Percentiles rank a stretch among this genome's conserved stretches.
Evolutionary conservation across 169 alveolate genomes (phyloP).

Genomic region (Cyclospora cayetanensis): DNA sequence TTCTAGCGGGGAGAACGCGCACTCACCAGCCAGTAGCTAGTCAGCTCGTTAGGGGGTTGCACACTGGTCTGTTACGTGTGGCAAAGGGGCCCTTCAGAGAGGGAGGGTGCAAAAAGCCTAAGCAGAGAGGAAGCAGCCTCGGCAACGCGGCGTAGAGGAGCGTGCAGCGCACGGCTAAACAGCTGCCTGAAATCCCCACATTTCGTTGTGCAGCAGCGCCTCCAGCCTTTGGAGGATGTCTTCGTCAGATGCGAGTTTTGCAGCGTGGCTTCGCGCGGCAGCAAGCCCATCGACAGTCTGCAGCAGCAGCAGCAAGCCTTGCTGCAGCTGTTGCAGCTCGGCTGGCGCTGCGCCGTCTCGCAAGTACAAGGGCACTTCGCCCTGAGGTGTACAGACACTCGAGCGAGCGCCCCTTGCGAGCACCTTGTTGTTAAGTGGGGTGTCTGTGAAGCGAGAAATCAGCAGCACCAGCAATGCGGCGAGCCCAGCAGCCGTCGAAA

Average conservation of each 20-base stretch:
- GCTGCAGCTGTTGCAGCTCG: conserved; percentile 53
- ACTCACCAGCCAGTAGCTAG: too few relatives aligned
- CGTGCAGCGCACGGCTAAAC: neutral
- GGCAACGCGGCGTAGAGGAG: too few relatives aligned
- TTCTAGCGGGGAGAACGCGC: too few relatives aligned
- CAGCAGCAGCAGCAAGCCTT: conserved; percentile 40
- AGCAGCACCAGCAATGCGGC: conserved; percentile 50
- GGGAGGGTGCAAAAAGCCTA: too few relatives aligned
- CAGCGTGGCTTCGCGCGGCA: neutral
- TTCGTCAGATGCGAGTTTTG: neutral
- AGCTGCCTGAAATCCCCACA: conserved; percentile 25
- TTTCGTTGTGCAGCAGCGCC: conserved; percentile 44
- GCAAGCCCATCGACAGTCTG: conserved; percentile 12
- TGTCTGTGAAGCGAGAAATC: conserved; percentile 5
- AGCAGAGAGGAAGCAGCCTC: too few relatives aligned
- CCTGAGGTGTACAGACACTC: conserved; percentile 48
- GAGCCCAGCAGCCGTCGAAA: conserved; percentile 31
- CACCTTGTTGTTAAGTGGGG: neutral
- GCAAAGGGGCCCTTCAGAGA: too few relatives aligned
- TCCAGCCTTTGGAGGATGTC: conserved; percentile 11
- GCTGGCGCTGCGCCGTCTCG: conserved; percentile 16
- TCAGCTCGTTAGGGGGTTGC: too few relatives aligned
- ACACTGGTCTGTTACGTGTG: too few relatives aligned
- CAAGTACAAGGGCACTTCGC: conserved; percentile 8
- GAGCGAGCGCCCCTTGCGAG: conserved; percentile 25